These are phyloP conservation scores for Candida boleticola DNA, from an alignment of 805 yeast genomes.

Conservation along the genomic window DNA sequence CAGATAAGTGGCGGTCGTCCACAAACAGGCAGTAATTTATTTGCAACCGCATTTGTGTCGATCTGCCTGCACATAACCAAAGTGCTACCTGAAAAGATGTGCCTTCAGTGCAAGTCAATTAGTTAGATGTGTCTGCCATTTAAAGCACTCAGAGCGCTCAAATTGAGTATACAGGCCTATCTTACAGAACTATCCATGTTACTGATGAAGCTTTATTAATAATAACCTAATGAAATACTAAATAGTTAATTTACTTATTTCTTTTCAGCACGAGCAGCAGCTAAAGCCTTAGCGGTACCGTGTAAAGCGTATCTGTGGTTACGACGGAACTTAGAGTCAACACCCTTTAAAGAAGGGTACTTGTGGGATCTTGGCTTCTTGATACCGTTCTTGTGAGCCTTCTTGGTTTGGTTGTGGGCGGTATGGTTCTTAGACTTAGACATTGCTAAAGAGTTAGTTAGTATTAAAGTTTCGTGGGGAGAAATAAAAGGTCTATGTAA, in stretches of 20 bases:
- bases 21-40: no score
- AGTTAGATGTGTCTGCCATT: no score
- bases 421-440: constrained; percentile 99
- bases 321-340: constrained; percentile 98
- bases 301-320: constrained; percentile 99
- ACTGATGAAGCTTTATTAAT: constrained; percentile 6
- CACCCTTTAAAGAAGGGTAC: constrained; percentile 98
- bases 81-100: no score
- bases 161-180: no score
- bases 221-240: constrained; percentile 5
- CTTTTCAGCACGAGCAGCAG: constrained; percentile 68
- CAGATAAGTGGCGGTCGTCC: no score
- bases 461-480: constrained; percentile 18
- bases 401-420: constrained; percentile 98
- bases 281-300: constrained; percentile 94
- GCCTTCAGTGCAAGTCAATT: no score
- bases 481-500: no score
- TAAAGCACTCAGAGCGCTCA: no score
- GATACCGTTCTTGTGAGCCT: constrained; percentile 99
- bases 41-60: no score
- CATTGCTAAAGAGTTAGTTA: constrained; percentile 53
- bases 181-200: no score
- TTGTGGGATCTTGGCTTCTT: constrained; percentile 98
- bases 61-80: no score
- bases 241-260: constrained; percentile 2